Evolutionary conservation across 805 yeast species (phyloP), one percentile per base, ranked within the genome.

Genomic region (Metschnikowia lachancei): DNA sequence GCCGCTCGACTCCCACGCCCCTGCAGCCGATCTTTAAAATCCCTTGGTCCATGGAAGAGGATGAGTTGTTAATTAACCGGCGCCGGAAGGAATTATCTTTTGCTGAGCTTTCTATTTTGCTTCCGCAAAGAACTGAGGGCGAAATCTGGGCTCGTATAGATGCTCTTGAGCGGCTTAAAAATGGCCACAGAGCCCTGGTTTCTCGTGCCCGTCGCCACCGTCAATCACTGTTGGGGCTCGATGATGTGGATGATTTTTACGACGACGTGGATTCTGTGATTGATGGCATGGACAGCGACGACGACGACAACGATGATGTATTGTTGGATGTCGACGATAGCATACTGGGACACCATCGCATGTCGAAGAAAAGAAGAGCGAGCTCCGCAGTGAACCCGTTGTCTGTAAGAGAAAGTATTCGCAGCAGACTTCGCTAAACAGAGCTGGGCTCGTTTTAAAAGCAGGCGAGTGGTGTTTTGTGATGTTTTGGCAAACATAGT

Each of bases 51-150:
- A 65, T 69, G 56, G 94, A 86, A 43, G 95, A 88, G 63, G 95
- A 88, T 64, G 85, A 82, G 51, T 62, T 88, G 32, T 56, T 80
- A 36, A 75, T 76, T 39, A 72, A 78, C 49, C 70, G 85, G 42
- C 65, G 79, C 9, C 67, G 77, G 41, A 68, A 81, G 53, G 84
- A 83, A 45, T 66, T 89, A 34, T 77, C 85, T 29, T 74, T 85
- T 57, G 85, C 83, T 14, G 96, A 89, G 64, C 68, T 89, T 32
- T 76, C 85, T 13, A 82, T 88, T 29, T 65, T 89, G 43, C 69
- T 89, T 36, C 92, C 94, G 13, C 77, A 76, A 47, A 77, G 88
- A 52, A 74, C 94, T 0, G 90, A 85, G 60, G 72, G 72, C n/a
- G 94, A 87, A 55, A 89, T 89, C 36, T 74, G 78, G 72, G 64